Base-by-base conservation (phyloP, 2,329 filamentous ascomycete genomes). In the Claviceps pazoutovae region DNA sequence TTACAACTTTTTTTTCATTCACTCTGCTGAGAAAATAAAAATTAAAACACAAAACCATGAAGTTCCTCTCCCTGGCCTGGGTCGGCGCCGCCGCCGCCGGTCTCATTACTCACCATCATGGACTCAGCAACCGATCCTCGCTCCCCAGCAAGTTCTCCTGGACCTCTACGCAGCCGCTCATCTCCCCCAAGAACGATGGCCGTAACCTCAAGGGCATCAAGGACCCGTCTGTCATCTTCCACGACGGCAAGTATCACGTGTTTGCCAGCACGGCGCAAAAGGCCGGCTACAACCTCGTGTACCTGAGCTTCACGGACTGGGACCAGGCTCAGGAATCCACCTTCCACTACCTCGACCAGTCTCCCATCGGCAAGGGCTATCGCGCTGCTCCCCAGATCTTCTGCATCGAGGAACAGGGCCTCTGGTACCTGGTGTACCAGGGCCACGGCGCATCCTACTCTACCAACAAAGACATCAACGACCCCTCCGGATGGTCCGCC, bases 201-300 rank as follows among this genome's bases (percentile, higher is more conserved):
- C 49, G 11, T 16, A 4, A 17, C 43, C 0, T 46, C 34, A 1
- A 1, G 1, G 49, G 16, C 21, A 34, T 84, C 58, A 84, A 84
- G 60, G 81, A 84, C 64, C 83, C 84, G 65, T 80, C 75, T 23
- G 60, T 62, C 50, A 73, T 72, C 19, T 60, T 66, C 1, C 78
- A 78, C 68, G 76, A 83, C 37, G 75, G 72, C 51, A 61, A 80
- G 62, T 70, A 82, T 55, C 71, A 84, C 6, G 79, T 84, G 2
- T 84, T 84, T 59, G 79, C 67, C 1, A 74, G 78, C 1, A 70
- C 61, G 54, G 68, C 73, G 57, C 67, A 74, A 57, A 41, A 38
- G 1, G 60, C 66, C 1, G 68, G 48, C 52, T 83, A 72, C 57
- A 76, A 78, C 55, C 82, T 79, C 11, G 76, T 83, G 73, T 71